Conservation (phyloP, 106 monocot genomes). For the Apostasia ramifera region DNA sequence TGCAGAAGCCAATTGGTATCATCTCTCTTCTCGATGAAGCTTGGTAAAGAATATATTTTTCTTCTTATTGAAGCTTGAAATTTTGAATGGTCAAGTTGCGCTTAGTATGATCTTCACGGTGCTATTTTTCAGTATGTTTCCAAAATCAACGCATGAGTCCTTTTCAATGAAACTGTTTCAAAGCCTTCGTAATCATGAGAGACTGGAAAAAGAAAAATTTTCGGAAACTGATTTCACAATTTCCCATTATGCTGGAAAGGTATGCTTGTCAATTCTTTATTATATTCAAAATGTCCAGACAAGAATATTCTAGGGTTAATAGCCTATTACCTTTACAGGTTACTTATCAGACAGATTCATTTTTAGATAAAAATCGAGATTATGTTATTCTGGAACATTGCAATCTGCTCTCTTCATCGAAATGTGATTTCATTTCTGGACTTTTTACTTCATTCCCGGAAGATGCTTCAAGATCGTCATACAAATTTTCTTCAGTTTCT, state of each 20-base stretch:
- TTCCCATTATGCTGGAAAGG: slow-evolving; percentile 98
- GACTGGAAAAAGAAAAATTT: slow-evolving; percentile 80
- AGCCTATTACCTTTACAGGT: slow-evolving; percentile 38
- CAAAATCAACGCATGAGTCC: slow-evolving; percentile 86
- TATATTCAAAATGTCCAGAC: not conserved
- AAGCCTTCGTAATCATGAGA: slow-evolving; percentile 55
- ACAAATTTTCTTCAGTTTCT: slow-evolving; percentile 95
- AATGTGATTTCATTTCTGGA: slow-evolving; percentile 73
- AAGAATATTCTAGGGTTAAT: not conserved
- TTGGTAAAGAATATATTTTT: slow-evolving; percentile 44
- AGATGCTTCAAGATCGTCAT: slow-evolving; percentile 88
- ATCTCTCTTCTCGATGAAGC: slow-evolving; percentile 90
- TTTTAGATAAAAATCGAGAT: slow-evolving; percentile 95
- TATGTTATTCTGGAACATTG: slow-evolving; percentile 84
- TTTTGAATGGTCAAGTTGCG: not conserved
- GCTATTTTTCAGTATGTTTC: slow-evolving; percentile 77
- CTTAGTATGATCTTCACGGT: not conserved
- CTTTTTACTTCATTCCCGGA: slow-evolving; percentile 65
- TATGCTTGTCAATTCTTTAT: slow-evolving; percentile 8
- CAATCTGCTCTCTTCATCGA: slow-evolving; percentile 81
- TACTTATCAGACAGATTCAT: slow-evolving; percentile 77
- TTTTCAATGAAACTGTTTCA: slow-evolving; percentile 92
- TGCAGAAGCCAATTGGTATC: slow-evolving; percentile 83
- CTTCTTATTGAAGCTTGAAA: not conserved
- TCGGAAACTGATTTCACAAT: slow-evolving; percentile 92